Conservation (phyloP, 2,329 filamentous ascomycete genomes). For the Fusarium tuaranense region DNA sequence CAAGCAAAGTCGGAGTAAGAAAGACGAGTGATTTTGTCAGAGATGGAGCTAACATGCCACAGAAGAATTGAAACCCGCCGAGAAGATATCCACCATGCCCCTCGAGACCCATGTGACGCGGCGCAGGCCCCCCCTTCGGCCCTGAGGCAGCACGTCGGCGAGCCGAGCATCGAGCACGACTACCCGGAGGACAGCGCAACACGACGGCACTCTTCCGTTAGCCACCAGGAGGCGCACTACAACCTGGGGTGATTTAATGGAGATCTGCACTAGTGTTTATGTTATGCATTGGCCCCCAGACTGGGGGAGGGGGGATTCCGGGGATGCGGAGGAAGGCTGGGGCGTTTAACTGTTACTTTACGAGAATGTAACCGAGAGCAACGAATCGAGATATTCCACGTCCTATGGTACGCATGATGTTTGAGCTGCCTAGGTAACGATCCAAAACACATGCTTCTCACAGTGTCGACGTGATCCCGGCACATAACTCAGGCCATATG, state of each 20-base stretch:
- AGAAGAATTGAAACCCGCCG: constrained; percentile 5
- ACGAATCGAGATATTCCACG: background rate
- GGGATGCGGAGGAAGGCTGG: background rate
- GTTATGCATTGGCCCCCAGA: background rate
- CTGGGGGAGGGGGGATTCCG: background rate
- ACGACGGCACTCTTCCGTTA: constrained; percentile 43
- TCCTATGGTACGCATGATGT: background rate
- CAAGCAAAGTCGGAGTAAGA: constrained; percentile 17
- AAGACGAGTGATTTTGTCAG: background rate
- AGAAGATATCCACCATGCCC: background rate
- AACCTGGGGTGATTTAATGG: constrained; percentile 21
- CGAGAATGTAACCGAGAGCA: constrained; percentile 3
- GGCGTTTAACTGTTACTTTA: background rate
- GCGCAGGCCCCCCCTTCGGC: constrained; percentile 44
- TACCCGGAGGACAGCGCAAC: constrained; percentile 47
- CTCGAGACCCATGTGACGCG: constrained; percentile 30
- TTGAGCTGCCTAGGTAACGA: background rate
- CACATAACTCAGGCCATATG: background rate
- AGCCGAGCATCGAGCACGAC: constrained; percentile 47
- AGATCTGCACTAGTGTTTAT: background rate
- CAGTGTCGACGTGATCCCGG: background rate
- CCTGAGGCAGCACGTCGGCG: constrained; percentile 40
- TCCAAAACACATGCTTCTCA: background rate
- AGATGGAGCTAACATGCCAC: background rate
- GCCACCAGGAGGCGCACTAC: constrained; percentile 48